These are phyloP conservation scores for Trichoderma semiorbis DNA, from an alignment of 2,329 filamentous ascomycete species.

Conservation along the genomic window DNA sequence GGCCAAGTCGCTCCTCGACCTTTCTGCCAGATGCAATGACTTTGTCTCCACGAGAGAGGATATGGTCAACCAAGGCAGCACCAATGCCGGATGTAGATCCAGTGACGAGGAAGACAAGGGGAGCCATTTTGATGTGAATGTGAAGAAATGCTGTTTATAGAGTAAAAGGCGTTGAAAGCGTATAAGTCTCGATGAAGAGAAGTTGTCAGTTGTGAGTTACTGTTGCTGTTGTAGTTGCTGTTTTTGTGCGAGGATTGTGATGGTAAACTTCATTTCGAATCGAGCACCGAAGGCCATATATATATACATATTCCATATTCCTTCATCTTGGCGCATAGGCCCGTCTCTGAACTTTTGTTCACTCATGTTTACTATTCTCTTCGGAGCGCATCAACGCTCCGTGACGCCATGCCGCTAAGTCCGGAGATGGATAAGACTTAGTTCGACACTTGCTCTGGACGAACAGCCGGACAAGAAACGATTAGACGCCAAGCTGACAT, in stretches of 20 bases:
- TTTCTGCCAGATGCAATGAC: constrained; percentile 32
- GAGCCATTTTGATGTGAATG: constrained; percentile 24
- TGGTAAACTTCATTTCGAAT: neutral
- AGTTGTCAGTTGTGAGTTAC: neutral
- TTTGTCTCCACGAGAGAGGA: constrained; percentile 29
- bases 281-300: neutral
- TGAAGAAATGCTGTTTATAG: neutral
- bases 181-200: neutral
- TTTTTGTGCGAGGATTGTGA: neutral
- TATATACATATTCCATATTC: neutral
- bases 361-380: neutral
- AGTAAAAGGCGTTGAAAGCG: neutral
- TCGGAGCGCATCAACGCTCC: neutral
- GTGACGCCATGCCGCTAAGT: neutral
- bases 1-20: constrained; percentile 25
- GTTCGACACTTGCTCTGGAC: neutral
- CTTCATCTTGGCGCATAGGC: neutral
- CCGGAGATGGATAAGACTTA: neutral
- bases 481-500: neutral
- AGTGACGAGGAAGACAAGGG: constrained; percentile 34
- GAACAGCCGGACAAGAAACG: neutral
- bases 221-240: neutral
- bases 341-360: too few species aligned
- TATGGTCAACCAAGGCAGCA: constrained; percentile 25
- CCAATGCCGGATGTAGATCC: constrained; percentile 35